A percentile compares a stretch with the other conserved stretches of the same genome.
These are phyloP conservation scores for Neonectria ditissima DNA, from an alignment of 2,329 filamentous ascomycete species.

Conservation along the genomic window DNA sequence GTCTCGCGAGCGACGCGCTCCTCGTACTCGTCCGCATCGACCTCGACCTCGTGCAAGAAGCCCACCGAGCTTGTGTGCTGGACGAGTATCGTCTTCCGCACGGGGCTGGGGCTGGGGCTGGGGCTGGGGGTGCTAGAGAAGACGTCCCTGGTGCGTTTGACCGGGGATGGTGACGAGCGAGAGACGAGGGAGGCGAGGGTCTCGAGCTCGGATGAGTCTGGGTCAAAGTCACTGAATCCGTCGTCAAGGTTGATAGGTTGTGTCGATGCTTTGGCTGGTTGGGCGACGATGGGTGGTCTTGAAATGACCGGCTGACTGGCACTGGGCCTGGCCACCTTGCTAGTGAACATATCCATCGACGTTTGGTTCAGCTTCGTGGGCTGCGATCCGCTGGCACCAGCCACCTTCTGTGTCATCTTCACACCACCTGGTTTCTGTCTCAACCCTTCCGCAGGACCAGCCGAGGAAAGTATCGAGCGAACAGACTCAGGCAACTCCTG, in stretches of 20 bases:
- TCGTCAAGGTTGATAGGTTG: slow-evolving; percentile 8
- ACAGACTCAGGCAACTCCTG: slow-evolving; percentile 41
- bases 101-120: slow-evolving; percentile 35
- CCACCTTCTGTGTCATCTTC: slow-evolving; percentile 5
- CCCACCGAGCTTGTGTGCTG: slow-evolving; percentile 53
- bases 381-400: slow-evolving; percentile 25
- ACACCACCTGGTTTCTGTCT: slow-evolving; percentile 13
- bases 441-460: slow-evolving; percentile 36
- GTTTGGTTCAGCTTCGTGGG: slow-evolving; percentile 47
- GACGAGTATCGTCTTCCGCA: slow-evolving; percentile 54
- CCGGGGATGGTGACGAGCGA: slow-evolving; percentile 13
- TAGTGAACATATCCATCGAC: slow-evolving; percentile 48
- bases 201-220: slow-evolving; percentile 22
- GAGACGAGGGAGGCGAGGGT: slow-evolving; percentile 16
- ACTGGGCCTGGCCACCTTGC: slow-evolving; percentile 18
- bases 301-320: slow-evolving; percentile 21
- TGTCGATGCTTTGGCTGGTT: not conserved
- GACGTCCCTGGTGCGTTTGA: slow-evolving; percentile 20
- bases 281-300: slow-evolving; percentile 2
- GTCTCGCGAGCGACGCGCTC: slow-evolving; percentile 39
- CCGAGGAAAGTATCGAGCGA: slow-evolving; percentile 39
- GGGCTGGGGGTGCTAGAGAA: not conserved
- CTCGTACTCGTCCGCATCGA: slow-evolving; percentile 44
- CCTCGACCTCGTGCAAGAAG: slow-evolving; percentile 53
- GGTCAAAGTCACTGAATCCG: slow-evolving; percentile 30